Evolutionary conservation across 768 basidiomycete species (phyloP), one percentile per base, ranked within the genome.

Genomic region (Mycena floridula): DNA sequence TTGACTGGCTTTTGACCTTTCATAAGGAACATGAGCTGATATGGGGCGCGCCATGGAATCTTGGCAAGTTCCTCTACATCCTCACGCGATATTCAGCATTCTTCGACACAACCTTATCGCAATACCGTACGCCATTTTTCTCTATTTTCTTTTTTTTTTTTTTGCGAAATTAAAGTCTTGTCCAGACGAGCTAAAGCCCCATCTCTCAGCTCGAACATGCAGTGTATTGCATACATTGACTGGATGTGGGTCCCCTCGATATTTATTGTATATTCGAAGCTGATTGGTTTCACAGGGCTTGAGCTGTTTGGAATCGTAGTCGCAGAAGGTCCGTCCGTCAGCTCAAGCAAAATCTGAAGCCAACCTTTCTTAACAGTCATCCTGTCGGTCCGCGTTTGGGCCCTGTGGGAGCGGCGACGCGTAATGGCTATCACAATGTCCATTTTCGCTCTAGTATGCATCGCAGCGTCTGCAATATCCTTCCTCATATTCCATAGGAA

Each of bases 1-100:
- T 51, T 40, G 56, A 58, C 43, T 56, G 47, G 43, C n/a, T 56
- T 23, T n/a, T 58, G 22, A 58, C 56, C 8, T 42, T 56, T 25
- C 25, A 40, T 13, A 30, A 45, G 12, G 56, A 58, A 47, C 37
- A 50, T 13, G 37, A 40, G 9, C 44, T 50, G n/a, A 48, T 58
- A 7, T 56, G 48, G 40, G 36, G 41, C 4, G 44, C 55, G 11
- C 52, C 50, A n/a, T 55, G 53, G 53, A 54, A 48, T 35, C 25
- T 42, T 16, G 50, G 54, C 8, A 55, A 54, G 32, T 25, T 49
- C 32, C 44, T 55, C 25, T 55, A 40, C 40, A 43, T 54, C 37
- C 43, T 49, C 13, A 55, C 54, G 13, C 54, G 49, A n/a, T 55
- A 55, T 30, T 38, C 46, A 7, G 46, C 45, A 6, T 49, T 56